Evolutionary conservation across 371 early-diverging fungal genomes (phyloP), one percentile per base, ranked within the genome.

Genomic region (Mortierella sp.): DNA sequence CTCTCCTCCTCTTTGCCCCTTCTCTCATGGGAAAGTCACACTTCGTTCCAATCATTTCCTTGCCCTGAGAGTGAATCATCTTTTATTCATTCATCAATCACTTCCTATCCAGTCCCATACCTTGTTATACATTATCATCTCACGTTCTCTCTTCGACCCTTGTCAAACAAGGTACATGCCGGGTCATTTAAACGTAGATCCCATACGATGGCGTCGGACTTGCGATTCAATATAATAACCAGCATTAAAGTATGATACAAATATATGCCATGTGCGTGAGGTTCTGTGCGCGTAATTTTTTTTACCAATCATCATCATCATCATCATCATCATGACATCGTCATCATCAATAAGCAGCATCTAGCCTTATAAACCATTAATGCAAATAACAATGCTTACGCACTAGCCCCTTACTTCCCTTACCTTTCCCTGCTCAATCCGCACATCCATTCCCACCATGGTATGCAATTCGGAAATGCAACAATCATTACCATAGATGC

Each of bases 11-110:
- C 36, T 40, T 43, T 45, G 32, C 32, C n/a, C 67, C 8, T n/a
- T 59, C 22, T 40, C 47, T 72, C 69, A 63, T 74, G 74, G 74
- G 74, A 74, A 74, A 63, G 55, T 74, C 58, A 28, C 28, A 13
- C 13, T 16, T 13, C 11, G 21, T 65, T 55, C 69, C 69, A 69
- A 75, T 75, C 75, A 69, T 36, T 21, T 32, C 4, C 33, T 61
- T 65, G 69, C 69, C 69, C 66, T 69, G 52, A 52, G 40, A 48
- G 21, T n/a, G 19, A 10, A 36, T 41, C 40, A 9, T 13, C 4
- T 19, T 41, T 13, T 21, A 3, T 21, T 21, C 47, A 9, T 45
- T 47, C 15, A 22, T 45, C 47, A 13, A 24, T 21, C 22, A n/a
- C 21, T 24, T 19, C 58, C 48, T 45, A 33, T 19, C 58, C 36